Conservation (phyloP, 805 yeast genomes). For the Zygotorulaspora chibaensis region DNA sequence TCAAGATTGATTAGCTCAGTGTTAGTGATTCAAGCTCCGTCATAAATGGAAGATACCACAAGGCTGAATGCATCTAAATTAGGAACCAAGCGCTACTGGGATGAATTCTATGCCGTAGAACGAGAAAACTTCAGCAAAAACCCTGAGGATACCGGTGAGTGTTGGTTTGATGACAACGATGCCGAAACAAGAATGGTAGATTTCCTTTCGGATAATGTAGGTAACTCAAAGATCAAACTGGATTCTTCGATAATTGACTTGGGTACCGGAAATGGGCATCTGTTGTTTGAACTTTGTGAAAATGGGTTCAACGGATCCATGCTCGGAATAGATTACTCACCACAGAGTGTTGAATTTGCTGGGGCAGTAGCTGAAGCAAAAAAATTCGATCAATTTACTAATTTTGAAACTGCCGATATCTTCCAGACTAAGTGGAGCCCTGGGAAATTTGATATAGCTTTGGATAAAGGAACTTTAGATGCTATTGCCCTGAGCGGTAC, state of each 20-base stretch:
- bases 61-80: slow-evolving; percentile 70
- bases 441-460: slow-evolving; percentile 60
- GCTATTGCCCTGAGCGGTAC: slow-evolving; percentile 85
- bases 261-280: slow-evolving; percentile 96
- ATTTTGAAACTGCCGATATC: slow-evolving; percentile 68
- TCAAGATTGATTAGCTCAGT: not conserved
- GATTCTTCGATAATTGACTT: slow-evolving; percentile 58
- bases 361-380: slow-evolving; percentile 46
- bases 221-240: slow-evolving; percentile 32
- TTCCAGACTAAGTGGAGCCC: slow-evolving; percentile 40
- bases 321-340: slow-evolving; percentile 84
- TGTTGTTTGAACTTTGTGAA: slow-evolving; percentile 63
- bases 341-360: slow-evolving; percentile 75
- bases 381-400: slow-evolving; percentile 36
- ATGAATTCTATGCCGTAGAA: slow-evolving; percentile 75
- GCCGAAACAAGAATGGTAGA: slow-evolving; percentile 84
- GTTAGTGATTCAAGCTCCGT: not conserved
- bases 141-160: slow-evolving; percentile 85
- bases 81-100: slow-evolving; percentile 92
- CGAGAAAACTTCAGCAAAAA: slow-evolving; percentile 65
- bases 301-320: slow-evolving; percentile 58
- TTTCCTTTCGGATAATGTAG: slow-evolving; percentile 54
- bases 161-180: slow-evolving; percentile 95
- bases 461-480: slow-evolving; percentile 95
- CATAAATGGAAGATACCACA: slow-evolving; percentile 38